Conservation (phyloP, 768 basidiomycete species). For the Termitomyces sp. region DNA sequence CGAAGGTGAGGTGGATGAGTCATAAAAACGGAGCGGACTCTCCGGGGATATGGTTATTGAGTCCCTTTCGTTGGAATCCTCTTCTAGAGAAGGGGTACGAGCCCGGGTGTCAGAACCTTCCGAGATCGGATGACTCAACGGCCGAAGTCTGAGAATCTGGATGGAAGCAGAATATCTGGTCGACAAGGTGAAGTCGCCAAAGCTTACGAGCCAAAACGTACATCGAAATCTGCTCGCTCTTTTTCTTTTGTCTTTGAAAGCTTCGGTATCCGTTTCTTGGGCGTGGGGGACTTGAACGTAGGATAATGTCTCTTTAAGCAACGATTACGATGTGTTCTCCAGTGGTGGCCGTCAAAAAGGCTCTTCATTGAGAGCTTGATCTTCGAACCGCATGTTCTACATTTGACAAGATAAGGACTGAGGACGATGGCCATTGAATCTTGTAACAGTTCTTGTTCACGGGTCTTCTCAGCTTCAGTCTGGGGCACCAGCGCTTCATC, state of each 20-base stretch:
- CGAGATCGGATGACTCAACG: background rate
- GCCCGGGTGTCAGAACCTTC: background rate
- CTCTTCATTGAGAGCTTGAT: constrained; percentile 69
- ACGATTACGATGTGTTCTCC: constrained; percentile 56
- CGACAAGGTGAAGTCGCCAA: constrained; percentile 1
- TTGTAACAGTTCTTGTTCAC: constrained; percentile 45
- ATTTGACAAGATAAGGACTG: constrained; percentile 44
- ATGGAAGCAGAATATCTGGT: constrained; percentile 3
- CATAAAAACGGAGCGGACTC: background rate
- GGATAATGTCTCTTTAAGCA: constrained; percentile 40
- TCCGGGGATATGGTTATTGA: background rate
- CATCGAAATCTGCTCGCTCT: background rate
- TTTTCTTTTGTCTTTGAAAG: background rate
- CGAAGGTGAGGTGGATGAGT: constrained; percentile 2
- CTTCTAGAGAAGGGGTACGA: background rate
- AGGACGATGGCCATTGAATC: constrained; percentile 50
- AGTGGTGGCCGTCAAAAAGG: constrained; percentile 60
- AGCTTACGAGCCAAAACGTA: constrained; percentile 7
- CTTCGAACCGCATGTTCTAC: constrained; percentile 44
- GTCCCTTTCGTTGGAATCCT: background rate
- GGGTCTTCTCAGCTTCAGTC: constrained; percentile 36
- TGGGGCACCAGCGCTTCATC: constrained; percentile 17
- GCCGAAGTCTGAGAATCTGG: constrained; percentile 1
- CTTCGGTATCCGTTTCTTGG: constrained; percentile 6
- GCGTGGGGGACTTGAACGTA: background rate